Evolutionary conservation across 1,284 basidiomycete species (phyloP).

Genomic region (Cryptococcus sp.): DNA sequence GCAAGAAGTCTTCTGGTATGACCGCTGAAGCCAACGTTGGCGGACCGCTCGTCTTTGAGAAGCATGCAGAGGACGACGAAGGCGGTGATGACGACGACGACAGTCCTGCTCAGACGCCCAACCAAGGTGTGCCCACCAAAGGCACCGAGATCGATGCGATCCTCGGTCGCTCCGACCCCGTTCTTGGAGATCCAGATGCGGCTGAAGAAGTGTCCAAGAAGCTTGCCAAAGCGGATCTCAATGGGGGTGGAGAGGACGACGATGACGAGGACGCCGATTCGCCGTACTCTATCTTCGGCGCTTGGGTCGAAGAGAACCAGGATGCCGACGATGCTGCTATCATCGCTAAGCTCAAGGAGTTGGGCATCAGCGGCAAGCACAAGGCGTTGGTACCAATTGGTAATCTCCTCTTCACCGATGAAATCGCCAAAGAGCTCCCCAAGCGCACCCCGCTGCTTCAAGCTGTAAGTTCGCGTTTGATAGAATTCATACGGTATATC

Average conservation of each 20-base stretch:
- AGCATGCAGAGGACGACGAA: slow-evolving; percentile 35
- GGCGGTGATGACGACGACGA: slow-evolving; percentile 35
- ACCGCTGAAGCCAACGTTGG: slow-evolving; percentile 50
- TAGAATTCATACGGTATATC: slow-evolving; percentile 2
- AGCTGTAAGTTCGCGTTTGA: slow-evolving; percentile 63
- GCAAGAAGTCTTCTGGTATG: slow-evolving; percentile 51
- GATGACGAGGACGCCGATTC: slow-evolving; percentile 85
- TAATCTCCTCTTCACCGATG: slow-evolving; percentile 77
- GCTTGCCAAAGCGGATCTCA: slow-evolving; percentile 72
- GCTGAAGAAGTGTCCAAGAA: slow-evolving; percentile 82
- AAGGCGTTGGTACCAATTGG: slow-evolving; percentile 83
- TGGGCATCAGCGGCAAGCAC: slow-evolving; percentile 95
- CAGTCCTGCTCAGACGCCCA: slow-evolving; percentile 18
- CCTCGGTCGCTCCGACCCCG: slow-evolving; percentile 39
- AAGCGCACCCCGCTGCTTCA: slow-evolving; percentile 73
- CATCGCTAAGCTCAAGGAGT: slow-evolving; percentile 85
- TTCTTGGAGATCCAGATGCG: slow-evolving; percentile 40
- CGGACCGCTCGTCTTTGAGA: slow-evolving; percentile 47
- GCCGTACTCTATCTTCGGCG: slow-evolving; percentile 80
- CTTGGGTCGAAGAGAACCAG: slow-evolving; percentile 82
- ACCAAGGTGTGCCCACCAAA: slow-evolving; percentile 36
- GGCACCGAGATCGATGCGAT: slow-evolving; percentile 48
- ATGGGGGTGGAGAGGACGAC: slow-evolving; percentile 68
- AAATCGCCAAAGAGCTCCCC: slow-evolving; percentile 72
- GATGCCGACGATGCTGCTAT: slow-evolving; percentile 59